Evolutionary conservation across 2,329 filamentous ascomycete genomes (phyloP), one percentile per base, ranked within the genome.

Genomic region (Aspergillus sojae): DNA sequence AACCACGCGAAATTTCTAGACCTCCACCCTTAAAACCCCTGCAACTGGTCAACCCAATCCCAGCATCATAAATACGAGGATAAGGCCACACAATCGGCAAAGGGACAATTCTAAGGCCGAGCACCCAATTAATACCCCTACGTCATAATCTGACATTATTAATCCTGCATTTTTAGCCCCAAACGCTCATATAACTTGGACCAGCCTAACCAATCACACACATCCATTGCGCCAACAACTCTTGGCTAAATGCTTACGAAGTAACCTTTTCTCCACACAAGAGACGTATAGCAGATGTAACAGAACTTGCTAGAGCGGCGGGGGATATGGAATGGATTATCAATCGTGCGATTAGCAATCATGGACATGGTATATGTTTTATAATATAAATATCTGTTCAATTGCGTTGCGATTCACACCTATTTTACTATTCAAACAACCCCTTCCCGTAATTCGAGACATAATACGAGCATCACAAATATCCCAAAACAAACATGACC

Each of bases 401-500:
- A 21, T n/a, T 43, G 10, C 41, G 34, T 5, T 9, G 10, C 0
- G 7, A 0, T 43, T 1, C 26, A 28, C 4, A 26, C 4, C 23
- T 26, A 2, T 11, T 21, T 19, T 10, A 43, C 11, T 11, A 5
- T 2, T 11, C n/a, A 43, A 4, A 1, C 7, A 43, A 7, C 10
- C 41, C 10, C 1, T 5, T 0, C 1, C 19, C 11, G 10, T 21
- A 7, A 36, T 2, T 1, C 2, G 4, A 19, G 21, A 16, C 6
- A 34, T 19, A 28, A 26, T 23, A 23, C 12, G 2, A n/a, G 23
- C 0, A 28, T n/a, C 7, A 2, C 26, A 1, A 32, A 10, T 7
- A 30, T 4, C 16, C 7, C 48, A 6, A 30, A 23, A 21, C 41
- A 26, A 64, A 36, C 50, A 76, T 76, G 74, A 69, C 72, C 10